Evolutionary conservation across 148 eudicot genomes (phyloP), one percentile per base, ranked within the genome.

Genomic region (Rhododendron griersonianum): DNA sequence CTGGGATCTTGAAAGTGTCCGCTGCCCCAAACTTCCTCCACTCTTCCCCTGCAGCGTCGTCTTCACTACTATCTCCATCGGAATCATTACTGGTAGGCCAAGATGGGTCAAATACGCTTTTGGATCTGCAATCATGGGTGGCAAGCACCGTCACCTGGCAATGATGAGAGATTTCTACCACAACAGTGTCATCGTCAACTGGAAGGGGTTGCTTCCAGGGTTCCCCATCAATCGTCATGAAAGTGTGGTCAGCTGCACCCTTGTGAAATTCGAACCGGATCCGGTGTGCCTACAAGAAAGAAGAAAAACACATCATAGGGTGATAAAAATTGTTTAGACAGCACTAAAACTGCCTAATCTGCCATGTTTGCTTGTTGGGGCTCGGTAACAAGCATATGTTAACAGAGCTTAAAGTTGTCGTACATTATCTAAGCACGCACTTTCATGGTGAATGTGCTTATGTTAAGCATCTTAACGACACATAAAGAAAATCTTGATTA

Each of bases 161-260:
- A 74, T 83, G 93, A 84, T 93, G 92, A 21, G 99, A 94, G 77
- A 97, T 95, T 83, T 95, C 98, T 19, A 95, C 95, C 83, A 91
- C 91, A 39, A 95, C 98, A 0, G 94, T 92, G 82, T 97, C 98
- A 74, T 95, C 98, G 53, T 94, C 93, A 41, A 73, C 90, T 0
- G 98, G 96, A 33, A 95, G 93, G 30, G 98, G 98, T 78, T 97
- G 99, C 87, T 93, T 95, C 98, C 99, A 95, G 50, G 99, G 99
- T 67, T 97, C 99, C 57, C 99, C 98, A 81, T 97, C 99, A 25
- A 97, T 93, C 87, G 98, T 93, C 99, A 97, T 97, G 86, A n/a
- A 97, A 11, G 99, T 95, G 82, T 90, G 89, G 73, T 91, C 94
- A 82, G 95, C 89, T 55, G 91, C 95, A 86, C 96, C 96, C 89